A percentile compares a stretch with the other conserved stretches of the same genome.
Conservation (phyloP, 2,329 filamentous ascomycete species). For the Graphilbum fragrans region DNA sequence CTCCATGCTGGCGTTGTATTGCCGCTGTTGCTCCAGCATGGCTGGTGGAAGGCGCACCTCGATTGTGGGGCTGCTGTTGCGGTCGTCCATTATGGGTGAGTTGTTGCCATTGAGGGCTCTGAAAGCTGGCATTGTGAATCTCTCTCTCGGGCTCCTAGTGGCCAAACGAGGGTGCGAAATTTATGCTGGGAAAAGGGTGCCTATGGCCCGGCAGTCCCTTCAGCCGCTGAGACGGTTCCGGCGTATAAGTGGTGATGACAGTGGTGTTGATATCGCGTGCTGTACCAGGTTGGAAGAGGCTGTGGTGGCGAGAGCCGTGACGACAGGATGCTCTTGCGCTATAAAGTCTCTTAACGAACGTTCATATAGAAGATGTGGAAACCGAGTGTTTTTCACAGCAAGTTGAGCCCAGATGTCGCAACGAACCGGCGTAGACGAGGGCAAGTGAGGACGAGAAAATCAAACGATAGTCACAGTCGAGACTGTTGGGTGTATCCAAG, state of each 20-base stretch:
- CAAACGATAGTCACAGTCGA: background rate
- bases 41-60: slow-evolving; percentile 15
- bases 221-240: too few relatives aligned
- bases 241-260: too few relatives aligned
- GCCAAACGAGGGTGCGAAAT: too few relatives aligned
- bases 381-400: background rate
- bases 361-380: too few relatives aligned
- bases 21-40: slow-evolving; percentile 22
- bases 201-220: too few relatives aligned
- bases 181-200: too few relatives aligned
- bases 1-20: slow-evolving; percentile 7
- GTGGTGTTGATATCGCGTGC: too few relatives aligned
- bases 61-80: slow-evolving; percentile 5
- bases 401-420: slow-evolving; percentile 3
- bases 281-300: too few relatives aligned
- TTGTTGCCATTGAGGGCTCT: slow-evolving; percentile 33
- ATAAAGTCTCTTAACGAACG: background rate
- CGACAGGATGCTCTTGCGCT: too few relatives aligned
- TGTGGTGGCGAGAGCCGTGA: too few relatives aligned
- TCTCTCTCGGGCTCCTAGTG: too few relatives aligned
- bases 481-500: background rate
- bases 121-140: slow-evolving; percentile 34
- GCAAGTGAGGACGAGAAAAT: background rate
- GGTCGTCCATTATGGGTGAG: slow-evolving; percentile 24
- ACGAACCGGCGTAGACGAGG: slow-evolving; percentile 11